These are phyloP conservation scores for Coemansia sp. DNA, from an alignment of 192 early-diverging fungal species.

Conservation along the genomic window DNA sequence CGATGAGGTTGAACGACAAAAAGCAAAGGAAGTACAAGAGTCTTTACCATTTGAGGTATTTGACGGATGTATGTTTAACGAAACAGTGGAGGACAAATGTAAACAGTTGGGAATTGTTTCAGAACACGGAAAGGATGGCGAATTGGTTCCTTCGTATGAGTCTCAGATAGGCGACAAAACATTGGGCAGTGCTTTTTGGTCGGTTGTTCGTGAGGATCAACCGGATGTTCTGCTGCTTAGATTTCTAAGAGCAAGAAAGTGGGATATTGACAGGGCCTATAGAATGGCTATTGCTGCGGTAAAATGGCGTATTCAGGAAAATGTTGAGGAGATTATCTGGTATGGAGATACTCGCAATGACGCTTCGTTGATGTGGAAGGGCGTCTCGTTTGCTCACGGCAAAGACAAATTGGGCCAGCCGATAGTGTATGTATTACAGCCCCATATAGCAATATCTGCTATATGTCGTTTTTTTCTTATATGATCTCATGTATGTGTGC, in stretches of 20 bases:
- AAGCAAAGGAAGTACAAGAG: slow-evolving; percentile 37
- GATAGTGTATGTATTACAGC: slow-evolving; percentile 29
- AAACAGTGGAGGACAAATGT: slow-evolving; percentile 35
- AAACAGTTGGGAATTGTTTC: slow-evolving; percentile 31
- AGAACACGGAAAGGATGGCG: slow-evolving; percentile 10
- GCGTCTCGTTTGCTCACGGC: slow-evolving; percentile 61
- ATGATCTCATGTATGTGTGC: not conserved
- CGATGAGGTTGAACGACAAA: slow-evolving; percentile 30
- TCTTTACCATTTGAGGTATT: slow-evolving; percentile 46
- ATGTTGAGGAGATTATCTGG: slow-evolving; percentile 60
- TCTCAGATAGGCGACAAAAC: slow-evolving; percentile 25
- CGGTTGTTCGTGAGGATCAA: slow-evolving; percentile 62
- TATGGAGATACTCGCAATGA: slow-evolving; percentile 61
- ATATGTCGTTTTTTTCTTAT: not conserved
- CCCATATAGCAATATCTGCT: not conserved
- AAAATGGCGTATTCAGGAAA: slow-evolving; percentile 70
- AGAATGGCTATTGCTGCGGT: slow-evolving; percentile 69
- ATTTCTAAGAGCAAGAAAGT: slow-evolving; percentile 86
- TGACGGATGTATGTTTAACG: slow-evolving; percentile 51
- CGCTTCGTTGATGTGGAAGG: slow-evolving; percentile 55
- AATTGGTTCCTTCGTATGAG: slow-evolving; percentile 41
- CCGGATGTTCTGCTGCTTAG: slow-evolving; percentile 73
- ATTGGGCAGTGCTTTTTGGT: slow-evolving; percentile 63
- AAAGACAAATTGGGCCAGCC: slow-evolving; percentile 61
- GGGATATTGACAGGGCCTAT: slow-evolving; percentile 74